These are phyloP conservation scores for Peronospora destructor DNA, from an alignment of 352 stramenopile genomes.

Conservation along the genomic window DNA sequence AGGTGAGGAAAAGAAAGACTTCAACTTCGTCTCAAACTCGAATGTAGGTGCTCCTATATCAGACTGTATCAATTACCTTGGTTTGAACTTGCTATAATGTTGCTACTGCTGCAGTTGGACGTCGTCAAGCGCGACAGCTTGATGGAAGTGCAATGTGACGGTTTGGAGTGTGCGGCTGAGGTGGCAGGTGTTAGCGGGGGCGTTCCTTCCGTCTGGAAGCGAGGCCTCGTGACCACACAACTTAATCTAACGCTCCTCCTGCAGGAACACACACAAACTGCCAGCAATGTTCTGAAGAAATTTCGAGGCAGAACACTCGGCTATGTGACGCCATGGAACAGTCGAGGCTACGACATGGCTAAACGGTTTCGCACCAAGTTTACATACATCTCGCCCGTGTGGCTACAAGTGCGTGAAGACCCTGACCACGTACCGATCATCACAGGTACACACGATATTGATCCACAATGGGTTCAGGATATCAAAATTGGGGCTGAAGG, in stretches of 20 bases:
- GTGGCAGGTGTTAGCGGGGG: neutral
- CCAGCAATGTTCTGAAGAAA: slow-evolving; percentile 21
- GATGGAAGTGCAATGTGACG: slow-evolving; percentile 33
- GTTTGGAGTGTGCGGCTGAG: slow-evolving; percentile 26
- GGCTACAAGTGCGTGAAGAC: slow-evolving; percentile 70
- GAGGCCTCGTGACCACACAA: slow-evolving; percentile 49
- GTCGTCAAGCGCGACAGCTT: slow-evolving; percentile 20
- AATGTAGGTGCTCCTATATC: slow-evolving; percentile 12
- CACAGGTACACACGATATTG: slow-evolving; percentile 68
- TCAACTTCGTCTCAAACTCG: slow-evolving; percentile 29
- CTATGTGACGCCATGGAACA: slow-evolving; percentile 83
- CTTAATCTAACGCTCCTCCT: slow-evolving; percentile 42
- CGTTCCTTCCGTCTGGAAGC: slow-evolving; percentile 33
- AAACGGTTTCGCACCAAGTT: slow-evolving; percentile 69
- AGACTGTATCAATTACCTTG: slow-evolving; percentile 1
- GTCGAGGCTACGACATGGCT: slow-evolving; percentile 62
- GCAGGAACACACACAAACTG: slow-evolving; percentile 29
- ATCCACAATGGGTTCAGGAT: slow-evolving; percentile 45
- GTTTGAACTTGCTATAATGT: neutral
- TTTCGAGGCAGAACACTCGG: slow-evolving; percentile 57
- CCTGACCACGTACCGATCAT: slow-evolving; percentile 40
- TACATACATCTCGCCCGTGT: slow-evolving; percentile 72
- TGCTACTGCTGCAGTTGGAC: slow-evolving; percentile 20
- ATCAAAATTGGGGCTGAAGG: slow-evolving; percentile 31
- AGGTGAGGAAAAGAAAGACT: slow-evolving; percentile 24